A percentile compares a stretch with the other conserved stretches of the same genome.
phyloP scores from a whole-genome alignment of 495 filamentous ascomycete species.

The Glarea lozoyensis region DNA sequence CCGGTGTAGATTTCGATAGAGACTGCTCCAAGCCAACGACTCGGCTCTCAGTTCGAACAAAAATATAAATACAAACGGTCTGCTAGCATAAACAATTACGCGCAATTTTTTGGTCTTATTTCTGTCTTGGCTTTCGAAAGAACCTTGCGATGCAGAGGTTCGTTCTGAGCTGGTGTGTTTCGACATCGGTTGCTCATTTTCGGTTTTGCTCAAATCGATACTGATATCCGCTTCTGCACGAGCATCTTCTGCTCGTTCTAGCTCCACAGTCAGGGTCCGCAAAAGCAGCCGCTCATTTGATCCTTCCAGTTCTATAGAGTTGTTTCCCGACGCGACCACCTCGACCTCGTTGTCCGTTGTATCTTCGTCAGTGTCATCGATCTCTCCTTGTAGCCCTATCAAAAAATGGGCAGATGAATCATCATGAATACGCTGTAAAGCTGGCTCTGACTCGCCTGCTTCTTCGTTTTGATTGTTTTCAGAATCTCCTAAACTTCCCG shows the following conservation, averaged over 20 bases:
- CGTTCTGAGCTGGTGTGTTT: slow-evolving; percentile 13
- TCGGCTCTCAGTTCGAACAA: slow-evolving; percentile 67
- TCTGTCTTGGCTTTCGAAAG: slow-evolving; percentile 36
- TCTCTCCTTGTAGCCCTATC: slow-evolving; percentile 58
- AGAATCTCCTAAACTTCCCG: neutral
- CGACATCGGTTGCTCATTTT: slow-evolving; percentile 8
- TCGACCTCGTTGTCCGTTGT: slow-evolving; percentile 9
- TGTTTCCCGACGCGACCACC: slow-evolving; percentile 16
- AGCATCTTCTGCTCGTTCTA: slow-evolving; percentile 27
- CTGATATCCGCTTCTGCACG: slow-evolving; percentile 28
- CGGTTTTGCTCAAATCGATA: slow-evolving; percentile 34
- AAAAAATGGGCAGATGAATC: slow-evolving; percentile 50
- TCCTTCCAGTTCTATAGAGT: slow-evolving; percentile 16
- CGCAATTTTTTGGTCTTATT: slow-evolving; percentile 50
- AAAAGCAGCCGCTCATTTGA: slow-evolving; percentile 32
- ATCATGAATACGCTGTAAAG: neutral
- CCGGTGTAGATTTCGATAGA: slow-evolving; percentile 76
- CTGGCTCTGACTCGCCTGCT: neutral
- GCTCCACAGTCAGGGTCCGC: slow-evolving; percentile 41
- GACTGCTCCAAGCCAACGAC: slow-evolving; percentile 52
- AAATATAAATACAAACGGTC: slow-evolving; percentile 87
- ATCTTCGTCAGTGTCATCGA: slow-evolving; percentile 33
- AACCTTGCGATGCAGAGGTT: slow-evolving; percentile 14
- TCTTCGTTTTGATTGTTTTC: neutral
- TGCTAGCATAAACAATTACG: slow-evolving; percentile 63